Percentiles rank a stretch among this genome's conserved stretches.
Conservation (phyloP, 116 monocot genomes). For the Dioscorea cayenensis region DNA sequence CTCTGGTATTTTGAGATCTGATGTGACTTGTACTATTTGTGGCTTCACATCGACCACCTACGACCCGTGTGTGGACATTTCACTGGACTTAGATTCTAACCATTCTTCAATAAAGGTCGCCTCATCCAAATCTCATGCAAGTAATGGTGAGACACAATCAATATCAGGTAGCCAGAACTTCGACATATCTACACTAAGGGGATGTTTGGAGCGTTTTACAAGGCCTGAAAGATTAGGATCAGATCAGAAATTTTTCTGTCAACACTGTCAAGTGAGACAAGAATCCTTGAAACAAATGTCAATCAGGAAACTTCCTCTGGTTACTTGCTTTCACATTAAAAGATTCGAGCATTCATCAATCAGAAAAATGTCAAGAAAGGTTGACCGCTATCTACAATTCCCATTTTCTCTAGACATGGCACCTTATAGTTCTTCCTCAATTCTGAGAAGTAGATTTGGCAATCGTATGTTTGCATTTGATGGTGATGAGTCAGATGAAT, state of each 20-base stretch:
- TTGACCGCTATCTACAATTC: constrained; percentile 70
- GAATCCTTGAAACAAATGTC: constrained; percentile 86
- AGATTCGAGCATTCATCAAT: constrained; percentile 65
- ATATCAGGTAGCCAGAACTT: constrained; percentile 5
- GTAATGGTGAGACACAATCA: constrained; percentile 22
- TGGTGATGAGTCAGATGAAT: constrained; percentile 32
- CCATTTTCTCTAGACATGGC: constrained; percentile 63
- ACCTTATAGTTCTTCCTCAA: constrained; percentile 65
- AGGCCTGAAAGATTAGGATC: constrained; percentile 67
- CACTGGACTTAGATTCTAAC: constrained; percentile 55
- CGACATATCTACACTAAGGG: constrained; percentile 43
- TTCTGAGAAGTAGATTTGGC: constrained; percentile 61
- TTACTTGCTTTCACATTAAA: constrained; percentile 80
- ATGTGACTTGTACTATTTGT: constrained; percentile 72
- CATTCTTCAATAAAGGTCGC: constrained; percentile 10
- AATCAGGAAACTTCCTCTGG: constrained; percentile 69
- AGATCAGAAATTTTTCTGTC: constrained; percentile 74
- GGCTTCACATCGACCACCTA: constrained; percentile 82
- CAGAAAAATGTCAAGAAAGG: constrained; percentile 63
- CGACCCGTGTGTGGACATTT: constrained; percentile 81
- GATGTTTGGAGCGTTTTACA: constrained; percentile 69
- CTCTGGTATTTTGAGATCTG: constrained; percentile 75
- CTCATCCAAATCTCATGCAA: constrained; percentile 15
- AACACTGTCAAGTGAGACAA: constrained; percentile 67
- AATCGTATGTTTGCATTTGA: constrained; percentile 47